Evolutionary conservation across 306 rosid species (phyloP), one percentile per base, ranked within the genome.

Genomic region (Abrus pulchellus): DNA sequence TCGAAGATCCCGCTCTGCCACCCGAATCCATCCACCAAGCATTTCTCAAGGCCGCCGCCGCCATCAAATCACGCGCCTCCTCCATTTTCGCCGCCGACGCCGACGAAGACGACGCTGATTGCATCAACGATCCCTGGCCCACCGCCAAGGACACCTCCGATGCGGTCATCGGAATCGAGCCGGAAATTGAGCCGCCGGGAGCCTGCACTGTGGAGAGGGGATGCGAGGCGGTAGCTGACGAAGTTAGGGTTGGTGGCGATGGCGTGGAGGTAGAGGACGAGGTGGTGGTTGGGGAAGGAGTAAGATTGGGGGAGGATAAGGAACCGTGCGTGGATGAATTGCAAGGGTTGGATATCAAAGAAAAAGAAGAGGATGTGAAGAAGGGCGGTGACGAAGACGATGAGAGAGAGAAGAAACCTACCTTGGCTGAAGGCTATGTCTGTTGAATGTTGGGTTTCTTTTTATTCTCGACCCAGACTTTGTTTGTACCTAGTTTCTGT

Each of bases 1-100:
- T 95, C 68, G 97, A 93, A 80, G 93, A 95, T 68, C 89, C 93
- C 12, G 96, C 98, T 2, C 97, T 91, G 2, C 93, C 96, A 0
- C 93, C 92, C 2, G 92, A 91, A 38, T 89, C 92, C 11, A 93
- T 93, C 80, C 82, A 83, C 61, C 86, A 91, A 86, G 96, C 99
- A 5, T 93, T 93, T 74, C 74, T 86, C 40, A 88, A 87, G 81
- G 99, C 98, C 14, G 97, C 98, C 49, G 34, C 78, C 41, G 94
- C 93, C 53, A 89, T 87, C 14, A 94, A 89, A 47, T 85, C 90
- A 6, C 76, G 84, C 61, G 90, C 93, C 74, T 36, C 84, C 59
- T 76, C 86, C 1, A 44, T 91, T 56, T 82, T 90, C 45, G 45
- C 82, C 71, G 1, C 50, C 83, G 74, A n/a, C 9, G 85, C 41